Percentiles rank a stretch among this genome's conserved stretches.
Evolutionary conservation across 805 yeast species (phyloP).

Genomic region (Hanseniaspora jakobsenii): DNA sequence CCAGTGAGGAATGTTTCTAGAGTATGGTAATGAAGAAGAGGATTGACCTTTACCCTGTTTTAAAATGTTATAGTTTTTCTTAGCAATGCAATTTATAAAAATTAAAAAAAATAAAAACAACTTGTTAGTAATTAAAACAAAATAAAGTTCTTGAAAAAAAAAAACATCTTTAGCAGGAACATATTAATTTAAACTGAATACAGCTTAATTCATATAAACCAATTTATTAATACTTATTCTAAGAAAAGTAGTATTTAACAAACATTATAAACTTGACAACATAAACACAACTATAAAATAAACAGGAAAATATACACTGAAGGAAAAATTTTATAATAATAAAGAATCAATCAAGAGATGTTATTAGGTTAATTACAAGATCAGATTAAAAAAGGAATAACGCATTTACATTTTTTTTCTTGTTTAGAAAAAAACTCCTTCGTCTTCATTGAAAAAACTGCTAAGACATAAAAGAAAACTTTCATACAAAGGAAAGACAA

Average conservation of each 20-base stretch:
- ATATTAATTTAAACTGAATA: no score
- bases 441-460: no score
- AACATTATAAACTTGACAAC: not conserved
- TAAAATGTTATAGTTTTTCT: slow-evolving; percentile 18
- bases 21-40: slow-evolving; percentile 97
- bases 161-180: no score
- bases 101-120: not conserved
- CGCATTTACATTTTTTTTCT: no score
- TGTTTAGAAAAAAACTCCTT: no score
- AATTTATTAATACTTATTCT: not conserved
- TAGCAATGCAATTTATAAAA: no score
- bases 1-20: slow-evolving; percentile 98
- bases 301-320: not conserved
- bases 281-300: not conserved
- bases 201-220: no score
- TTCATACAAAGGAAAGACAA: no score
- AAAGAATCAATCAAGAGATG: no score
- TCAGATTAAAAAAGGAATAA: no score
- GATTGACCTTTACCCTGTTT: slow-evolving; percentile 96
- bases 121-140: slow-evolving; percentile 11
- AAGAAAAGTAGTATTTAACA: not conserved
- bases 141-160: not conserved
- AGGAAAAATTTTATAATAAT: not conserved
- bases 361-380: no score
- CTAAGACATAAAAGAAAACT: no score